A percentile compares a stretch with the other conserved stretches of the same genome.
These are phyloP conservation scores for Phaeosphaeriaceae sp. DNA, from an alignment of 2,329 filamentous ascomycete genomes.

Conservation along the genomic window DNA sequence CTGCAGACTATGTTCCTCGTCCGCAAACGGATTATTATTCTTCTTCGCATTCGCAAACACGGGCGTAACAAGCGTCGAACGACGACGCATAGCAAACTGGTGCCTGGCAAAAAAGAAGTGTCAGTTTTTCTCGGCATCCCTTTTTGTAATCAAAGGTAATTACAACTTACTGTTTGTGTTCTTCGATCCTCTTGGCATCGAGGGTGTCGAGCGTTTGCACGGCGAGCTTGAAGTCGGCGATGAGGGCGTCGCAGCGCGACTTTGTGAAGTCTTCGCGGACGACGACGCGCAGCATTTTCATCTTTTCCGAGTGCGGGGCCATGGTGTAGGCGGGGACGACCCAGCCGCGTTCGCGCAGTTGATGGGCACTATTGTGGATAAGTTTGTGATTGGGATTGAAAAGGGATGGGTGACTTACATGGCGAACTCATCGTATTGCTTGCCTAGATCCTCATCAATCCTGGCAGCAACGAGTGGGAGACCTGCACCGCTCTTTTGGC, in stretches of 20 bases:
- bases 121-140: no score
- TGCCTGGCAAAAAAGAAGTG: constrained; percentile 11
- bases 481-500: constrained; percentile 75
- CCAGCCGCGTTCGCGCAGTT: constrained; percentile 86
- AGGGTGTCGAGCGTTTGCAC: constrained; percentile 73
- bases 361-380: constrained; percentile 65
- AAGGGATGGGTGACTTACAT: constrained; percentile 49
- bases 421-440: constrained; percentile 63
- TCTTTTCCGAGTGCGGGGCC: constrained; percentile 81
- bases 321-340: constrained; percentile 96
- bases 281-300: constrained; percentile 92
- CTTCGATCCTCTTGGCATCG: constrained; percentile 73
- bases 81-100: constrained; percentile 31
- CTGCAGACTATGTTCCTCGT: constrained; percentile 90
- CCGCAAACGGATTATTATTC: constrained; percentile 59
- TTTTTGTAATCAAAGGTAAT: not conserved
- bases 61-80: constrained; percentile 36
- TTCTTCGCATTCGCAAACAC: constrained; percentile 36
- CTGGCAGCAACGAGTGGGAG: constrained; percentile 92
- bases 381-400: constrained; percentile 44
- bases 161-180: constrained; percentile 67
- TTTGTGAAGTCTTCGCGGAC: constrained; percentile 91
- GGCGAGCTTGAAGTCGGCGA: constrained; percentile 80
- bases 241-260: constrained; percentile 77
- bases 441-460: constrained; percentile 63